These are phyloP conservation scores for Paraconiothyrium sp. DNA, from an alignment of 2,329 filamentous ascomycete species.

Conservation along the genomic window DNA sequence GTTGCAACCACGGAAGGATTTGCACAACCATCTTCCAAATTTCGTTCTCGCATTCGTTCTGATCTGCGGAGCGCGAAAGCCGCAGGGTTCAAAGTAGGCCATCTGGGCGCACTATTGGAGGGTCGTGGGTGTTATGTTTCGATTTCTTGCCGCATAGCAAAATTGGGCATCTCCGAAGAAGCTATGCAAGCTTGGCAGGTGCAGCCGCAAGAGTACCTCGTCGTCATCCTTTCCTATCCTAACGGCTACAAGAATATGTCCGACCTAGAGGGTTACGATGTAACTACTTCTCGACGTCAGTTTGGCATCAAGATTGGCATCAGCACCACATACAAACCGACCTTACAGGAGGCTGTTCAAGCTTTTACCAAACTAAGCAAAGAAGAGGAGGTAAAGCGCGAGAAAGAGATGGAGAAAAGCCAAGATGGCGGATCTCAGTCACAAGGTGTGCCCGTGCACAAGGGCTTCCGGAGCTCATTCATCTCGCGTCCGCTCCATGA, in stretches of 20 bases:
- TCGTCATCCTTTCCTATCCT: conserved; percentile 74
- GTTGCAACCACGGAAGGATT: conserved; percentile 16
- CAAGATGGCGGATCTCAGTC: conserved; percentile 25
- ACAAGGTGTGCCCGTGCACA: conserved; percentile 14
- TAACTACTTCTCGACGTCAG: conserved; percentile 43
- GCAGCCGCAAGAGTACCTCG: conserved; percentile 71
- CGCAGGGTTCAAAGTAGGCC: conserved; percentile 76
- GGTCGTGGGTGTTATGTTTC: conserved; percentile 65
- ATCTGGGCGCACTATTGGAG: conserved; percentile 62
- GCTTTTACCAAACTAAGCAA: conserved; percentile 59
- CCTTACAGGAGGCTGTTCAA: conserved; percentile 60
- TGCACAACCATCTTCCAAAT: conserved; percentile 35
- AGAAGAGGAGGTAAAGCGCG: conserved; percentile 39
- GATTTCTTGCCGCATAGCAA: conserved; percentile 73
- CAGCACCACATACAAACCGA: conserved; percentile 77
- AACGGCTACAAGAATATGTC: conserved; percentile 70
- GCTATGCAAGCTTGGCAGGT: conserved; percentile 82
- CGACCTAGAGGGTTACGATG: conserved; percentile 57
- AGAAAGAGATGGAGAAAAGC: conserved; percentile 29
- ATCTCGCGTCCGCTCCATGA: conserved; percentile 77
- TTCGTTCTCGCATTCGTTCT: conserved; percentile 57
- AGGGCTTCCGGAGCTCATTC: conserved; percentile 67
- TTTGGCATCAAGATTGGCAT: conserved; percentile 75
- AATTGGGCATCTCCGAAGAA: conserved; percentile 77
- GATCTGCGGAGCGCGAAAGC: conserved; percentile 70